phyloP scores from a whole-genome alignment of 768 basidiomycete genomes.

The Boletus edulis region DNA sequence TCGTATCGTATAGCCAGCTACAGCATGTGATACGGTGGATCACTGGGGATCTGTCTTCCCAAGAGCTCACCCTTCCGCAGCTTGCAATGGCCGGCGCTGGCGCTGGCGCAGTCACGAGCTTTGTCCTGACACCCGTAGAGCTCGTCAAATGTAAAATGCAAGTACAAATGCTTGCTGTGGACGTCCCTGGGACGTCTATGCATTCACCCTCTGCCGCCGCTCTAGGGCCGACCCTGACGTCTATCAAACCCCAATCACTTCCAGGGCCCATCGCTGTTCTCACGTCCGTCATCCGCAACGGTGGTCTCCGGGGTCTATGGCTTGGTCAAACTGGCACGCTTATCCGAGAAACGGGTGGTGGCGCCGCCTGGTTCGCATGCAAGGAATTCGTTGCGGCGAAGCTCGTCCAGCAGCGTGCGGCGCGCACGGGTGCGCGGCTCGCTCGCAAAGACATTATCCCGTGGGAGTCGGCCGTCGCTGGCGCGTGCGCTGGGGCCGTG shows the following conservation, averaged over 20 bases:
- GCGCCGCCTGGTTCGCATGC: slow-evolving; percentile 85
- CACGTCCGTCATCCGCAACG: slow-evolving; percentile 54
- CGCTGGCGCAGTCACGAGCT: slow-evolving; percentile 85
- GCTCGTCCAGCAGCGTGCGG: slow-evolving; percentile 53
- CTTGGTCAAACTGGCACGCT: slow-evolving; percentile 92
- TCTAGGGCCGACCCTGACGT: slow-evolving; percentile 2
- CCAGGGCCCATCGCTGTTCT: slow-evolving; percentile 78
- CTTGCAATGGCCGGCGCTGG: slow-evolving; percentile 79
- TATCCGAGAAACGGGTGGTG: slow-evolving; percentile 90
- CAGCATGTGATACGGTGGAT: slow-evolving; percentile 56
- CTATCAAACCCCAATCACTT: slow-evolving; percentile 30
- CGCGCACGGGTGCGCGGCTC: slow-evolving; percentile 23
- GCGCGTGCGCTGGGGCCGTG: slow-evolving; percentile 80
- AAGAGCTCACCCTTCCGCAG: slow-evolving; percentile 59
- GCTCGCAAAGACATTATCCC: slow-evolving; percentile 51
- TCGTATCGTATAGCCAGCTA: slow-evolving; percentile 79
- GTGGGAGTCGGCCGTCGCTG: slow-evolving; percentile 83
- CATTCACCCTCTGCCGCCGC: slow-evolving; percentile 12
- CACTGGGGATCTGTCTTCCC: slow-evolving; percentile 34
- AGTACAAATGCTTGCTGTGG: slow-evolving; percentile 75
- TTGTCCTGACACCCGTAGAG: slow-evolving; percentile 90
- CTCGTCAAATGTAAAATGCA: slow-evolving; percentile 98
- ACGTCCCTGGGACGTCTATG: slow-evolving; percentile 13
- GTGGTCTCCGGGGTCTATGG: slow-evolving; percentile 90
- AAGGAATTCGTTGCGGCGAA: slow-evolving; percentile 73